Evolutionary conservation across 2,329 filamentous ascomycete species (phyloP), one percentile per base, ranked within the genome.

Genomic region (Aspergillus ruber): DNA sequence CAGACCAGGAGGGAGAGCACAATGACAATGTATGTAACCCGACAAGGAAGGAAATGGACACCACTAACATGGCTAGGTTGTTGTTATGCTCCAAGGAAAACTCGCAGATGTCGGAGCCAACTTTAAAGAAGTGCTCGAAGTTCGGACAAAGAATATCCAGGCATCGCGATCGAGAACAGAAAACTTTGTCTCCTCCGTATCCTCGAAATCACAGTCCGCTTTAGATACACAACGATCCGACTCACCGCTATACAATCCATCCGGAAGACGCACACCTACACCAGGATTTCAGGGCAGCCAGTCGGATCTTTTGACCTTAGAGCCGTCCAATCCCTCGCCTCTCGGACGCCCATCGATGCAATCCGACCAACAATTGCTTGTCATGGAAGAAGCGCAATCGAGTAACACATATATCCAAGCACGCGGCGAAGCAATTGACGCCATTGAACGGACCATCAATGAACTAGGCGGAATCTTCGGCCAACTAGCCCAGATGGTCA

Each of bases 91-190:
- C 15, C 90, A 96, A 70, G 88, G 89, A 52, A 93, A 93, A 64
- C 76, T 97, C 36, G 91, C 90, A 35, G 90, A 95, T 62, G 91
- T 98, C 3, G 88, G 87, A 21, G 88, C 85, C 53, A 95, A 91
- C 67, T 97, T 98, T 79, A 97, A 97, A 70, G 91, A 97, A 60
- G 91, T 97, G 5, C 77, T 98, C 8, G 93, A 98, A 68, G 88
- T 95, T 38, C 83, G 93, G 49, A 97, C 93, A 45, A 95, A 95
- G 76, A 98, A 97, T 68, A 95, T 98, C 54, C 93, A 96, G 69
- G 93, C 91, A 3, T 94, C 88, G 49, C 80, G 90, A 50, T 90
- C 88, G 41, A 78, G 93, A 56, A 97, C 93, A 18, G 93, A 97
- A 70, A 95, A 97, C 64, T 98, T 98, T 62, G 89, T 98, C 46